These are phyloP conservation scores for Lathyrus oleraceus DNA, from an alignment of 306 rosid species.

Conservation along the genomic window DNA sequence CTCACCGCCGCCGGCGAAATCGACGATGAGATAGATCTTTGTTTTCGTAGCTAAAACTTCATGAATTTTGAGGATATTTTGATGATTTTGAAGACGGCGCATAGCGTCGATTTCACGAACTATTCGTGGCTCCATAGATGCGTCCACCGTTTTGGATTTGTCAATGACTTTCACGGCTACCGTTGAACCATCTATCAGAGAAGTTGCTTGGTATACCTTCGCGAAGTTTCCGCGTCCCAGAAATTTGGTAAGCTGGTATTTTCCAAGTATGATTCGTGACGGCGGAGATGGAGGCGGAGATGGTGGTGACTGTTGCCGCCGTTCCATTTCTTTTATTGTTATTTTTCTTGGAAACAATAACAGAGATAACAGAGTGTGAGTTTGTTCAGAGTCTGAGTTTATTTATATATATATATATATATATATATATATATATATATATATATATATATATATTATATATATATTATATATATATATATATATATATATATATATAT, in stretches of 20 bases:
- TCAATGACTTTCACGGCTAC: slow-evolving; percentile 84
- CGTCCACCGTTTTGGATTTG: slow-evolving; percentile 60
- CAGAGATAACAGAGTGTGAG: not conserved
- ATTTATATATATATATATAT: slow-evolving; percentile 9
- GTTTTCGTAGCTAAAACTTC: slow-evolving; percentile 86
- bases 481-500: slow-evolving; percentile 22
- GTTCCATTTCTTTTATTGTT: slow-evolving; percentile 43
- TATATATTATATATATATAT: slow-evolving; percentile 24
- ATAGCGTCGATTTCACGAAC: slow-evolving; percentile 78
- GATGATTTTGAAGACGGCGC: slow-evolving; percentile 87
- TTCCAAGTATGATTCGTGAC: slow-evolving; percentile 54
- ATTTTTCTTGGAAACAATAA: not conserved
- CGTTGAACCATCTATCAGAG: slow-evolving; percentile 49
- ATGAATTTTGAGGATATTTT: slow-evolving; percentile 64
- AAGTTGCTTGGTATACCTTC: slow-evolving; percentile 70
- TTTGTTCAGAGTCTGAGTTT: not conserved
- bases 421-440: slow-evolving; percentile 18
- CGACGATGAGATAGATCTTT: slow-evolving; percentile 81
- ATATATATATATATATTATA: slow-evolving; percentile 18
- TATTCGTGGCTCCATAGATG: slow-evolving; percentile 72
- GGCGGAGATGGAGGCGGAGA: slow-evolving; percentile 30
- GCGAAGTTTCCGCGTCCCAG: slow-evolving; percentile 95
- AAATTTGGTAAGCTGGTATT: slow-evolving; percentile 58
- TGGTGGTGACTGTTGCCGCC: slow-evolving; percentile 37
- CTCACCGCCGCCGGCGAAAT: slow-evolving; percentile 87